Conservation (phyloP, 805 yeast species). For the Monosporozyma aerobia region DNA sequence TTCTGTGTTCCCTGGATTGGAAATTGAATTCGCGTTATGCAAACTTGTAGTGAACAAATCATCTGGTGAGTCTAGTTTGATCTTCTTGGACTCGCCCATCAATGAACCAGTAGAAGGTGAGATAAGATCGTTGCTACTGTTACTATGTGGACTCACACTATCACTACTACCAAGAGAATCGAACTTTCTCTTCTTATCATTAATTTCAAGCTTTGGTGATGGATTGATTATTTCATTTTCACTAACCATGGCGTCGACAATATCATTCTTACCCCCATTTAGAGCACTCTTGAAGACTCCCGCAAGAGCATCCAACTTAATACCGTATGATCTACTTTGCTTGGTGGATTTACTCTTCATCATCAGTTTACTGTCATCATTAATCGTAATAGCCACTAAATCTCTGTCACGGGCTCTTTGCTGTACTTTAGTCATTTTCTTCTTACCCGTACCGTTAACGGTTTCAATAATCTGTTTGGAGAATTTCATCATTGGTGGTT, state of each 20-base stretch:
- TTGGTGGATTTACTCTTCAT: constrained; percentile 21
- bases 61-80: constrained; percentile 29
- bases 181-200: constrained; percentile 21
- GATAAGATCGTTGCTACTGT: neutral
- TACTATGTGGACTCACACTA: neutral
- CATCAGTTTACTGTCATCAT: constrained; percentile 19
- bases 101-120: constrained; percentile 18
- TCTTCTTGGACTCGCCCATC: constrained; percentile 28
- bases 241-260: constrained; percentile 2
- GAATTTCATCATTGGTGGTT: constrained; percentile 12
- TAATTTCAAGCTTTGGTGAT: neutral
- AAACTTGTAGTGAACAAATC: constrained; percentile 14
- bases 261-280: constrained; percentile 13
- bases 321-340: constrained; percentile 5
- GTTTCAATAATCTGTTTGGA: constrained; percentile 22
- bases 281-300: constrained; percentile 16
- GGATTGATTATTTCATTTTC: constrained; percentile 4
- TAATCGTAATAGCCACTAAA: constrained; percentile 15
- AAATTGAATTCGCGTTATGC: neutral
- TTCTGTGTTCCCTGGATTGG: neutral
- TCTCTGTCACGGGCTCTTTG: constrained; percentile 29
- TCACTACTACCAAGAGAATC: constrained; percentile 1
- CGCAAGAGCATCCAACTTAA: constrained; percentile 16
- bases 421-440: constrained; percentile 23
- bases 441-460: constrained; percentile 29